phyloP scores from a whole-genome alignment of 176 grass and related monocot species.

The Pharus latifolius region DNA sequence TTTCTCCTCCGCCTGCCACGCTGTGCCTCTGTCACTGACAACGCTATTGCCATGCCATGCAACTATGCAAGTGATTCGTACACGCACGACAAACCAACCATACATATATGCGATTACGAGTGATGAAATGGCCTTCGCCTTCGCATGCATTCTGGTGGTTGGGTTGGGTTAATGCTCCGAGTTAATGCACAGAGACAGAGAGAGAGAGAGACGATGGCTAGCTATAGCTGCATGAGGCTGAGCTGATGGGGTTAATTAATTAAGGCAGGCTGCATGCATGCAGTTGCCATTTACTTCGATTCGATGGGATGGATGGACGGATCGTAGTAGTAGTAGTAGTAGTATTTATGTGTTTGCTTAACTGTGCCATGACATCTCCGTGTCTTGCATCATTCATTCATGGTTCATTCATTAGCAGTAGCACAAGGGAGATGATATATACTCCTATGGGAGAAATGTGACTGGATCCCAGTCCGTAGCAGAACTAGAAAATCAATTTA shows the following conservation, averaged over 20 bases:
- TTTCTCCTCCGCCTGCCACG: constrained; percentile 33
- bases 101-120: not conserved
- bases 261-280: constrained; percentile 4
- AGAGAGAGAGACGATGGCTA: not conserved
- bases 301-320: not conserved
- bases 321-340: no score
- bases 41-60: no score
- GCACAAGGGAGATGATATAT: not conserved
- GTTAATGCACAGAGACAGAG: constrained; percentile 8
- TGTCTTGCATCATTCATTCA: constrained; percentile 26
- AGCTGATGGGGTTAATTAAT: not conserved
- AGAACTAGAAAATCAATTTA: no score
- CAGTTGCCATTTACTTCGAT: constrained; percentile 9
- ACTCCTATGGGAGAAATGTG: no score
- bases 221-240: no score
- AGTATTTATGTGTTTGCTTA: constrained; percentile 21
- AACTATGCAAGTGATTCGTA: not conserved
- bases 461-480: no score
- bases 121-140: constrained; percentile 13
- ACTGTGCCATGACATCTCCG: constrained; percentile 30
- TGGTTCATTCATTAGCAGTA: not conserved
- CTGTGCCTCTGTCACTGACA: no score
- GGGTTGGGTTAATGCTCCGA: constrained; percentile 20
- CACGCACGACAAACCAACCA: not conserved
- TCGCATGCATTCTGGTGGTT: constrained; percentile 1